Evolutionary conservation across 345 rosid genomes (phyloP), one percentile per base, ranked within the genome.

Genomic region (Trapa incisa): DNA sequence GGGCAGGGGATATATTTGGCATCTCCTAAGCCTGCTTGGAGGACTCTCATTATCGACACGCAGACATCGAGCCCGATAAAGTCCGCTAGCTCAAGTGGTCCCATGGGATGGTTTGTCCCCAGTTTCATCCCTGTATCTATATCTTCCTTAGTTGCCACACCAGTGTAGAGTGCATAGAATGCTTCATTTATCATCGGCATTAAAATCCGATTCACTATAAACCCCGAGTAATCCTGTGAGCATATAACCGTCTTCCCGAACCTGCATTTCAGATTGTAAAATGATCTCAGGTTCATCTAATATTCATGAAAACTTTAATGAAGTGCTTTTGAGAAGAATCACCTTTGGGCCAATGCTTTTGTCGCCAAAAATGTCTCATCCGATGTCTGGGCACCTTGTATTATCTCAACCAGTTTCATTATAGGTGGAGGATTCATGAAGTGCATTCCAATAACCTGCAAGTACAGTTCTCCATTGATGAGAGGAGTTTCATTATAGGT

Each of bases 131-230:
- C 97, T 12, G 72, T 67, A 74, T 93, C 98, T 65, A 93, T 90
- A 74, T 90, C 95, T 74, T 93, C 97, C 84, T 84, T 90, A 14
- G 92, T 80, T n/a, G 94, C 96, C 50, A 90, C 96, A 37, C 98
- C 96, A 16, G 97, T 90, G 80, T 86, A 76, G 15, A 94, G 92
- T 5, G 92, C 69, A 74, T 75, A 75, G 74, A 90, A 90, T 8
- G 97, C 96, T 81, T 90, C 96, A 50, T 93, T 93, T 78, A 93
- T 88, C 99, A 93, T 93, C 5, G 97, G 96, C 97, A 90, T 93
- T 52, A 93, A 82, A 76, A 90, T 88, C 54, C 99, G 80, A 72
- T 93, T 93, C 68, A 93, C 91, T 0, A 93, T 72, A 77, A 93
- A 93, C 48, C 99, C 97, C 0, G 96, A 41, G 13, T 80, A 88